Evolutionary conservation across 1,139 yeast species (phyloP).

Genomic region (Pichia inconspicua): DNA sequence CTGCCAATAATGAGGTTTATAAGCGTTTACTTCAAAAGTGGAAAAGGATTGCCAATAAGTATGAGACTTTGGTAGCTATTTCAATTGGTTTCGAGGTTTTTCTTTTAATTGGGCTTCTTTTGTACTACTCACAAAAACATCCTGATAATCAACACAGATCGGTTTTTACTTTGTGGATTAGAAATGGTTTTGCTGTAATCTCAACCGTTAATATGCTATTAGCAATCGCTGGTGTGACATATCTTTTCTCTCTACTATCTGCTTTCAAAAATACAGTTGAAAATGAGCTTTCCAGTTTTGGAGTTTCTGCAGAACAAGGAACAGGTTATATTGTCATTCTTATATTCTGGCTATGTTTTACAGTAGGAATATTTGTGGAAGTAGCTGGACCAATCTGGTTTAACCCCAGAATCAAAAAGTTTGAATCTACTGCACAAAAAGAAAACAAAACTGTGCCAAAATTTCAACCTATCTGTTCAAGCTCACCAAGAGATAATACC

Average conservation of each 20-base stretch:
- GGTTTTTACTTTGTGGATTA: conserved; percentile 21
- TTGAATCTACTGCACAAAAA: not conserved
- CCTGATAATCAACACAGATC: conserved; percentile 26
- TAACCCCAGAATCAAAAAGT: conserved; percentile 15
- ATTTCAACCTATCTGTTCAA: too few relatives aligned
- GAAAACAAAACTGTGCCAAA: too few relatives aligned
- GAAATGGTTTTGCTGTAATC: conserved; percentile 29
- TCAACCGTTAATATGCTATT: conserved; percentile 24
- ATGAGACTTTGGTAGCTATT: conserved; percentile 28
- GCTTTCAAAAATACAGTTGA: conserved; percentile 29
- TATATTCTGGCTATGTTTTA: conserved; percentile 31
- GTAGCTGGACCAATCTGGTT: conserved; percentile 43
- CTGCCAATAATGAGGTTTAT: conserved; percentile 20
- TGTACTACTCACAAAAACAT: conserved; percentile 34
- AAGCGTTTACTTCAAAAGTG: conserved; percentile 22
- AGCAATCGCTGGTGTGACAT: conserved; percentile 22
- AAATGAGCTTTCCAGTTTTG: conserved; percentile 36
- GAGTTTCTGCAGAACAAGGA: conserved; percentile 38
- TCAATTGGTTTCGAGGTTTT: conserved; percentile 27
- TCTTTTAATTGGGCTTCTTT: conserved; percentile 28
- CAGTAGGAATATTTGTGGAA: conserved; percentile 14
- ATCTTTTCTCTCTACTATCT: conserved; percentile 24
- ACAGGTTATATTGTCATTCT: conserved; percentile 10
- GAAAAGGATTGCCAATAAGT: conserved; percentile 20
- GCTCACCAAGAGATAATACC: not conserved